Evolutionary conservation across 768 basidiomycete species (phyloP).

Genomic region (Candolleomyces efflorescens): DNA sequence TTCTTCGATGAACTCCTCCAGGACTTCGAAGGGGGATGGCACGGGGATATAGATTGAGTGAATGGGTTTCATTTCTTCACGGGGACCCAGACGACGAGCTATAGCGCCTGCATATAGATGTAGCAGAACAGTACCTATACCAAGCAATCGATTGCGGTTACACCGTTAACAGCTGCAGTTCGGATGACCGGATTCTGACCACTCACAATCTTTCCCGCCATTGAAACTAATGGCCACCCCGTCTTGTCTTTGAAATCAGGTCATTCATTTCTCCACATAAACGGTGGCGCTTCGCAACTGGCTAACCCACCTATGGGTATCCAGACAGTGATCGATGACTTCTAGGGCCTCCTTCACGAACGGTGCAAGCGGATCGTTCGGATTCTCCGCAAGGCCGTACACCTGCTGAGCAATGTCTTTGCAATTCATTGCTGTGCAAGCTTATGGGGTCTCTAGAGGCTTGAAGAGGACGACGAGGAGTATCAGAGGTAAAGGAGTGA

Average conservation of each 20-base stretch:
- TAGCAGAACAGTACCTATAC: conserved; percentile 86
- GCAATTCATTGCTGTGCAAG: conserved; percentile 37
- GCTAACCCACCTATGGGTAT: conserved; percentile 75
- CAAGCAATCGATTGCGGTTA: conserved; percentile 2
- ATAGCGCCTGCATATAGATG: conserved; percentile 82
- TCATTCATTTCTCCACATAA: conserved; percentile 11
- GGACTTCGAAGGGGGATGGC: conserved; percentile 77
- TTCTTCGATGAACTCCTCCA: conserved; percentile 80
- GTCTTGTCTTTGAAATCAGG: conserved; percentile 45
- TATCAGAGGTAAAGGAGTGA: not conserved
- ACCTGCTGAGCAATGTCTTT: conserved; percentile 52
- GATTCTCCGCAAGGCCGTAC: conserved; percentile 54
- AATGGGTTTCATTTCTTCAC: conserved; percentile 41
- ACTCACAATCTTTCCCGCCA: conserved; percentile 96
- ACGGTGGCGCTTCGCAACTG: not conserved
- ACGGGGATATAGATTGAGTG: conserved; percentile 85
- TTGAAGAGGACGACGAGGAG: not conserved
- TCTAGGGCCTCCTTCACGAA: conserved; percentile 74
- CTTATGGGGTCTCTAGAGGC: not conserved
- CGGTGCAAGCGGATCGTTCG: conserved; percentile 44
- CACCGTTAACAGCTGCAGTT: too few relatives aligned
- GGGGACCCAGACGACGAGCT: conserved; percentile 35
- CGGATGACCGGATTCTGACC: too few relatives aligned
- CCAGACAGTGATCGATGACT: conserved; percentile 76
- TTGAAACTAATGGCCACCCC: conserved; percentile 91